Conservation (phyloP, 2,329 filamentous ascomycete species). For the Colletotrichum sp. region DNA sequence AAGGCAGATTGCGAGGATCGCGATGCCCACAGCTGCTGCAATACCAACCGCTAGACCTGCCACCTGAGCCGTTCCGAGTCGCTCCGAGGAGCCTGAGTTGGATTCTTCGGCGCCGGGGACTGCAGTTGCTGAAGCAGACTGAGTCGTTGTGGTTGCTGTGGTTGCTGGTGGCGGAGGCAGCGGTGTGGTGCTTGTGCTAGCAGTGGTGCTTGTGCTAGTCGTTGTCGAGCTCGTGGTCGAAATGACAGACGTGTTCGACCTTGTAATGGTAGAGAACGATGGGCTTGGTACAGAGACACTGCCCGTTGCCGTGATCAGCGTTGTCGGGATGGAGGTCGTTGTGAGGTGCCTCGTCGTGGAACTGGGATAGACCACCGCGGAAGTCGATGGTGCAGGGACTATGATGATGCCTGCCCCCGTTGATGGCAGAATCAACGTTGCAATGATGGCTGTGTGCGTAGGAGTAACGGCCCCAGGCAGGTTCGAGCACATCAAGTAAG, state of each 20-base stretch:
- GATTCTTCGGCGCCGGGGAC: conserved; percentile 8
- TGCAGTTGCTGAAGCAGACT: neutral
- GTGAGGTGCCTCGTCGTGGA: neutral
- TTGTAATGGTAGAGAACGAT: conserved; percentile 19
- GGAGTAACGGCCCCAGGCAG: conserved; percentile 55
- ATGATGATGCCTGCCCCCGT: conserved; percentile 39
- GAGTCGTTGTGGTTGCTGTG: neutral
- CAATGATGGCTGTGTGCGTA: conserved; percentile 63
- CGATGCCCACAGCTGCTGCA: conserved; percentile 37
- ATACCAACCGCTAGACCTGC: conserved; percentile 20
- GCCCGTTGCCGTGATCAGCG: conserved; percentile 7
- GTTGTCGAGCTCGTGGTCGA: conserved; percentile 15
- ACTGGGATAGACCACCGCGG: conserved; percentile 2
- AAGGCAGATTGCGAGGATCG: conserved; percentile 51
- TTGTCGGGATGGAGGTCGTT: conserved; percentile 12
- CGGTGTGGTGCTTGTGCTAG: neutral
- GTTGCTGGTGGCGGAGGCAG: conserved; percentile 2
- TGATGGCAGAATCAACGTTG: conserved; percentile 54
- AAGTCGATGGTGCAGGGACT: conserved; percentile 21
- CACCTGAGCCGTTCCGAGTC: conserved; percentile 15
- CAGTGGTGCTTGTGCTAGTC: neutral
- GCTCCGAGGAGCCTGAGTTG: conserved; percentile 1
- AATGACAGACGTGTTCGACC: neutral
- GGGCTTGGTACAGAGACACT: neutral
- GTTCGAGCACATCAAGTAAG: conserved; percentile 64